Percentiles rank a stretch among this genome's conserved stretches.
phyloP scores from a whole-genome alignment of 2,329 filamentous ascomycete genomes.

The Aspergillus carbonarius region DNA sequence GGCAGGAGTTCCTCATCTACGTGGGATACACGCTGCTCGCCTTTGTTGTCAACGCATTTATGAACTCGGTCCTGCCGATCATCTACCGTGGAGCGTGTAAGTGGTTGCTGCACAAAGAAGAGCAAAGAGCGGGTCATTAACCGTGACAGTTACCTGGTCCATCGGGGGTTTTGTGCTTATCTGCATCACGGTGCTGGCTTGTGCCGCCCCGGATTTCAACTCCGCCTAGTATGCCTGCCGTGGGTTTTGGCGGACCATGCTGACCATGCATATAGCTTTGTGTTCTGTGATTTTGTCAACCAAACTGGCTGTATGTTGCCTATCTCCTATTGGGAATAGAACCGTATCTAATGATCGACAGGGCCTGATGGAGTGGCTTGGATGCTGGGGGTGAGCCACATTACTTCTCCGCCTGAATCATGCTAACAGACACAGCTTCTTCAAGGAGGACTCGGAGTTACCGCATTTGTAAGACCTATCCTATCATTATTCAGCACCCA shows the following conservation, averaged over 20 bases:
- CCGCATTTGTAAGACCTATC: conserved; percentile 47
- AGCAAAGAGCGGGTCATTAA: conserved; percentile 4
- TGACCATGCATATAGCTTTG: conserved; percentile 25
- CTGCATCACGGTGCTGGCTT: conserved; percentile 66
- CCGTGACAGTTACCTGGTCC: conserved; percentile 59
- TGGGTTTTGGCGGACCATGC: not conserved
- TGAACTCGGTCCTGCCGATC: conserved; percentile 60
- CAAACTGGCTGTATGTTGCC: conserved; percentile 55
- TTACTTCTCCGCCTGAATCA: no score
- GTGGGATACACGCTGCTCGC: conserved; percentile 61
- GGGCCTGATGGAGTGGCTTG: conserved; percentile 61
- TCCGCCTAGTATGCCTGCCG: conserved; percentile 54
- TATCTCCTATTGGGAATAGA: not conserved
- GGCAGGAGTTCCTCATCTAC: conserved; percentile 74
- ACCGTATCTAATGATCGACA: conserved; percentile 18
- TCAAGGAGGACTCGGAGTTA: conserved; percentile 53
- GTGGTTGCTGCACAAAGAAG: not conserved
- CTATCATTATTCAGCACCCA: no score
- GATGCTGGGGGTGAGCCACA: conserved; percentile 37
- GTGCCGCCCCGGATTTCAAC: conserved; percentile 64
- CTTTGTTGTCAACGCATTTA: conserved; percentile 65
- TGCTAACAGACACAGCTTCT: conserved; percentile 29
- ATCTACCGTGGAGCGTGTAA: conserved; percentile 64
- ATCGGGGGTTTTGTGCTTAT: conserved; percentile 67
- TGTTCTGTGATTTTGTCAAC: conserved; percentile 68